Evolutionary conservation across 2,329 filamentous ascomycete genomes (phyloP).

Genomic region (Ceratocystis variospora): DNA sequence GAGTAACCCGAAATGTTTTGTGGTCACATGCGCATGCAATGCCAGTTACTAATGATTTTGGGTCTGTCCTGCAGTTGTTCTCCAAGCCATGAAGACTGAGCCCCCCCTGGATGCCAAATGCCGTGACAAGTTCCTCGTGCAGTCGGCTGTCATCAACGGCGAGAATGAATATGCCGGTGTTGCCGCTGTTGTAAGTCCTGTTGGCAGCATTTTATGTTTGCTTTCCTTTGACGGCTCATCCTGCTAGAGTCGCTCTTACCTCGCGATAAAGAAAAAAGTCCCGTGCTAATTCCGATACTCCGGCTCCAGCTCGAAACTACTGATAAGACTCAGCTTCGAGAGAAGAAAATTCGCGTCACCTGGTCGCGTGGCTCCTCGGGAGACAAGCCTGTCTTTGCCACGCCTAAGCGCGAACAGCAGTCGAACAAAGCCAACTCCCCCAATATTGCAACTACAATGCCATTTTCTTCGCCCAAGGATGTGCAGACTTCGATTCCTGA

Average conservation of each 20-base stretch:
- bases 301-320: slow-evolving; percentile 57
- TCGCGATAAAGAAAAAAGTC: background rate
- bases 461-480: slow-evolving; percentile 33
- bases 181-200: slow-evolving; percentile 55
- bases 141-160: slow-evolving; percentile 70
- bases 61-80: slow-evolving; percentile 49
- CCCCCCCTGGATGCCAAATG: slow-evolving; percentile 76
- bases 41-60: background rate
- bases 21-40: slow-evolving; percentile 22
- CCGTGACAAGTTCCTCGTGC: slow-evolving; percentile 94
- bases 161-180: slow-evolving; percentile 77
- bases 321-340: slow-evolving; percentile 65
- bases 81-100: slow-evolving; percentile 96
- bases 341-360: slow-evolving; percentile 88
- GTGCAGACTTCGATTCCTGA: slow-evolving; percentile 24
- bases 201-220: background rate
- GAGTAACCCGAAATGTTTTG: background rate
- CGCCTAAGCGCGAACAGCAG: slow-evolving; percentile 18
- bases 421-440: slow-evolving; percentile 15
- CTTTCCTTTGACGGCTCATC: background rate
- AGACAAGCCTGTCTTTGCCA: slow-evolving; percentile 22
- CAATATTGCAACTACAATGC: slow-evolving; percentile 32
- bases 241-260: background rate
- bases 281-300: slow-evolving; percentile 13
- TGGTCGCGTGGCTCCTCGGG: slow-evolving; percentile 49